Conservation (phyloP, 2,329 filamentous ascomycete genomes). For the Penicillium sp. region DNA sequence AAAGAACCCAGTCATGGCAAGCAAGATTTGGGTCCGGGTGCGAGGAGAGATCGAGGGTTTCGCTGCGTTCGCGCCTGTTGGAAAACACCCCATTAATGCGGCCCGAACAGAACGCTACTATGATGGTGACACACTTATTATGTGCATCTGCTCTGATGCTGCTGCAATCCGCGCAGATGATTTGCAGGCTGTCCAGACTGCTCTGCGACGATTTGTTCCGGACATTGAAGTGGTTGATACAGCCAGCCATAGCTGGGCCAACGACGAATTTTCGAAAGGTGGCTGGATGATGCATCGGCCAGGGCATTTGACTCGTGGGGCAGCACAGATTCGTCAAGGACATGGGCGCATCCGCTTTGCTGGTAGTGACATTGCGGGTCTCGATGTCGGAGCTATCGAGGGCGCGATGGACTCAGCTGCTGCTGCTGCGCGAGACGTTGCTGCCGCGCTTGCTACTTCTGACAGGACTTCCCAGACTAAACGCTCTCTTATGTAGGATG, state of each 20-base stretch:
- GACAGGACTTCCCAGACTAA: not conserved
- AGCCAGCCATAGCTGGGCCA: not conserved
- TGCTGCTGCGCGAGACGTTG: constrained; percentile 1
- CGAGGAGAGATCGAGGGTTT: constrained; percentile 2
- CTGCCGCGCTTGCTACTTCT: not conserved
- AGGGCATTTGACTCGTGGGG: not conserved
- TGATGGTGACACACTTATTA: not conserved
- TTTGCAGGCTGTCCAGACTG: not conserved
- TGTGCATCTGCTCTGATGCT: not conserved
- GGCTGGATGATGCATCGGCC: constrained; percentile 2
- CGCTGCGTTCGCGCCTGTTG: not conserved
- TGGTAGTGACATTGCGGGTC: constrained; percentile 1
- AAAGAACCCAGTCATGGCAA: constrained; percentile 3
- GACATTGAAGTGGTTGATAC: constrained; percentile 1
- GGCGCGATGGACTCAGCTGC: not conserved
- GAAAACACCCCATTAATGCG: not conserved
- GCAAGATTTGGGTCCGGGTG: not conserved
- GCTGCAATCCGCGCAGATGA: constrained; percentile 1
- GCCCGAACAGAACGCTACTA: not conserved
- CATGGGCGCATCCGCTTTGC: constrained; percentile 1
- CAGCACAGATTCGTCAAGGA: constrained; percentile 1
- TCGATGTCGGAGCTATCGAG: not conserved
- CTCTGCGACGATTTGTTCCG: constrained; percentile 1
- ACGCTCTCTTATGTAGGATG: not conserved
- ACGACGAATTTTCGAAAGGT: constrained; percentile 1